Evolutionary conservation across 108 stramenopile species (phyloP).

Genomic region (Aurantiochytrium sp.): DNA sequence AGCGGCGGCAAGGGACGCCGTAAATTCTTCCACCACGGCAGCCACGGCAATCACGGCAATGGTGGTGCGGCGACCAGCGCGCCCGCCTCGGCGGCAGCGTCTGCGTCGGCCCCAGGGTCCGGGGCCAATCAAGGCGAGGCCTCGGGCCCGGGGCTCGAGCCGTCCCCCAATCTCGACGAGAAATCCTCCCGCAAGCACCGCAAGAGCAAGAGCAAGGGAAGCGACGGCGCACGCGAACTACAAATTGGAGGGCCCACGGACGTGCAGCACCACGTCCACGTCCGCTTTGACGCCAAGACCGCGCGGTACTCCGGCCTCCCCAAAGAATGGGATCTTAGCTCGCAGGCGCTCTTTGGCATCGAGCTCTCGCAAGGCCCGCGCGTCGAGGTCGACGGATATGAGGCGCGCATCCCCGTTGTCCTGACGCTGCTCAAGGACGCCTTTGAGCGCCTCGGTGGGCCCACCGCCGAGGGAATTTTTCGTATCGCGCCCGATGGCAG

Average conservation of each 20-base stretch:
- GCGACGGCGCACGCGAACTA: not conserved
- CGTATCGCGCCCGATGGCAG: not conserved
- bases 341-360: not conserved
- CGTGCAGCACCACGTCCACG: not conserved
- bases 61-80: too few species aligned
- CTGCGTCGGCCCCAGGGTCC: too few species aligned
- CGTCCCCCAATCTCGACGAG: not conserved
- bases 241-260: not conserved
- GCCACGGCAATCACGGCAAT: not conserved
- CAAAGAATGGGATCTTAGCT: not conserved
- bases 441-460: not conserved
- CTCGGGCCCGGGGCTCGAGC: too few species aligned
- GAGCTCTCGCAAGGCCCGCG: not conserved
- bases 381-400: not conserved
- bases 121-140: too few species aligned
- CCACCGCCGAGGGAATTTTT: not conserved
- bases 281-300: not conserved
- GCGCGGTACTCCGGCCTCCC: not conserved
- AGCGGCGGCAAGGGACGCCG: not conserved
- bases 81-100: too few species aligned
- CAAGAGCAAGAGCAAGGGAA: not conserved
- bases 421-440: not conserved
- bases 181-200: not conserved
- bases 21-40: too few species aligned
- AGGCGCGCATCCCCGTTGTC: not conserved